Percentiles rank a stretch among this genome's conserved stretches.
Evolutionary conservation across 371 early-diverging fungal species (phyloP).

Genomic region (Apophysomyces variabilis): DNA sequence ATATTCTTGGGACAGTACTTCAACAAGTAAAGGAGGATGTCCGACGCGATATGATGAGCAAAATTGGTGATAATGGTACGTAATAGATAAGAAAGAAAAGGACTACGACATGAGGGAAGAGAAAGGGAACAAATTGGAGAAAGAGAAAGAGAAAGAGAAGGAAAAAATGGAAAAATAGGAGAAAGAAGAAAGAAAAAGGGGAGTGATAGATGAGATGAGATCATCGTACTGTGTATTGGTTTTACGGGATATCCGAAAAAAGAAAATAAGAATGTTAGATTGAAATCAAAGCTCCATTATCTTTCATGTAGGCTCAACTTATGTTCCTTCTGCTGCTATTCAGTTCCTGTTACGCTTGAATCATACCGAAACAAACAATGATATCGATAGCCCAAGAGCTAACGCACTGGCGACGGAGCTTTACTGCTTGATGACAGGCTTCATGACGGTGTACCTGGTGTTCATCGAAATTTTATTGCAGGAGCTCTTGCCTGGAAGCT

Average conservation of each 20-base stretch:
- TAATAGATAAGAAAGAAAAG: not conserved
- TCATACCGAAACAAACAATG: not conserved
- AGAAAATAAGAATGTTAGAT: not conserved
- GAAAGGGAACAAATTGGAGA: not conserved
- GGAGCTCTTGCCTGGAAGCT: conserved; percentile 19
- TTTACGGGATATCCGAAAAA: conserved; percentile 3
- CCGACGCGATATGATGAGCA: not conserved
- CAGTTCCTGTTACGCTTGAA: not conserved
- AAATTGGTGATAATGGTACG: not conserved
- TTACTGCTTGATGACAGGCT: conserved; percentile 43
- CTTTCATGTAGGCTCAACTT: not conserved
- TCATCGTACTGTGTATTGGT: not conserved
- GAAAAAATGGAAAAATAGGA: not conserved
- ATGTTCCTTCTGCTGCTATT: conserved; percentile 13
- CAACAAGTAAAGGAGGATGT: not conserved
- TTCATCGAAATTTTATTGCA: conserved; percentile 42
- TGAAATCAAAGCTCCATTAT: not conserved
- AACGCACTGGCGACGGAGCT: conserved; percentile 22
- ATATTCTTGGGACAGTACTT: conserved; percentile 9
- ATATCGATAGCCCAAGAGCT: not conserved
- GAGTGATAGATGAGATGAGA: not conserved
- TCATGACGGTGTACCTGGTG: conserved; percentile 49
- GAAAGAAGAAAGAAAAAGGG: not conserved
- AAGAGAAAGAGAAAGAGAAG: not conserved
- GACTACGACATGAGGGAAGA: not conserved